These are phyloP conservation scores for Singerocomus rubriflavus DNA, from an alignment of 1,284 basidiomycete species.

Conservation along the genomic window DNA sequence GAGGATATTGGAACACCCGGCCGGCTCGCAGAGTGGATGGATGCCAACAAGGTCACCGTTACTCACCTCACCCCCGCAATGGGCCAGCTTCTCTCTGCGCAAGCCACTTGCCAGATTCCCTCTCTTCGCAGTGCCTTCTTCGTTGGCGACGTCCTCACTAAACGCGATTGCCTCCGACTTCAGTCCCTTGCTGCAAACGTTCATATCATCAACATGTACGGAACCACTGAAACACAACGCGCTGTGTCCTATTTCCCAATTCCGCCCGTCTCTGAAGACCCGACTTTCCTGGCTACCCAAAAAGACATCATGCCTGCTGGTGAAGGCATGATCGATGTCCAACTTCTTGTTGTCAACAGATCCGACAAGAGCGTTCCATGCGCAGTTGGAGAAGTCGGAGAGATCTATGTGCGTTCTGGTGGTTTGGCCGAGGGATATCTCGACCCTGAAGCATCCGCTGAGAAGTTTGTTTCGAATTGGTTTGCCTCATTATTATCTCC, in stretches of 20 bases:
- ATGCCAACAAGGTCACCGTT: conserved; percentile 82
- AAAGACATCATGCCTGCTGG: conserved; percentile 99
- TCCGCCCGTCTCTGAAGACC: conserved; percentile 80
- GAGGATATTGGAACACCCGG: conserved; percentile 99
- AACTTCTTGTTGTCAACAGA: conserved; percentile 95
- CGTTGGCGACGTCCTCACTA: conserved; percentile 98
- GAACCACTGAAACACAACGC: conserved; percentile 98
- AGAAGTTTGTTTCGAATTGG: conserved; percentile 95
- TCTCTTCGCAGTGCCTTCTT: conserved; percentile 93
- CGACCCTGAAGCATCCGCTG: conserved; percentile 78
- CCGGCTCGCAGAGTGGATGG: conserved; percentile 98
- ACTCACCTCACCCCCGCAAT: conserved; percentile 98
- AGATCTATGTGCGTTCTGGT: conserved; percentile 97
- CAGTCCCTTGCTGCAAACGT: conserved; percentile 94
- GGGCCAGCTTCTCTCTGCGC: conserved; percentile 97
- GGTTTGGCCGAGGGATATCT: conserved; percentile 96
- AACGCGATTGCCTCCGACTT: conserved; percentile 94
- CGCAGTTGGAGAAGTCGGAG: conserved; percentile 95
- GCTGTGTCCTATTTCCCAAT: conserved; percentile 98
- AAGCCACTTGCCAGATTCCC: conserved; percentile 88
- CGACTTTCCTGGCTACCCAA: conserved; percentile 89
- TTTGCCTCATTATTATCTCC: conserved; percentile 57
- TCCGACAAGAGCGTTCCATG: conserved; percentile 88
- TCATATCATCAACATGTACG: conserved; percentile 99
- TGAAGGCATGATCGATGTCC: conserved; percentile 97